A percentile compares a stretch with the other conserved stretches of the same genome.
phyloP scores from a whole-genome alignment of 2,329 filamentous ascomycete species.

The Stachybotrys chartarum region DNA sequence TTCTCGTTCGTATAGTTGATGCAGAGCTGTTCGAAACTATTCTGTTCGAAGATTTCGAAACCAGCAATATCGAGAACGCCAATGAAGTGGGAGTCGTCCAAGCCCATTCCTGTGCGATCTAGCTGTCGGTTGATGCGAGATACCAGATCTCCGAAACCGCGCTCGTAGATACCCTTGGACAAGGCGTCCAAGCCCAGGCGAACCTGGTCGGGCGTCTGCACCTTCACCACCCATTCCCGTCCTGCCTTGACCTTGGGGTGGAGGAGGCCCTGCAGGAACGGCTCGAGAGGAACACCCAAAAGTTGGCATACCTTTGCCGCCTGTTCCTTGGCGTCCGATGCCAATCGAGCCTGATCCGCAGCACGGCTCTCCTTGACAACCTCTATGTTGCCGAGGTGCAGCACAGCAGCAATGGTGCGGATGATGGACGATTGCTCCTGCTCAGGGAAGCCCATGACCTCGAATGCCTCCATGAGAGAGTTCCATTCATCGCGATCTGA shows the following conservation, averaged over 20 bases:
- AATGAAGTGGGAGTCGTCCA: conserved; percentile 92
- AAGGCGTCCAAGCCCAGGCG: conserved; percentile 83
- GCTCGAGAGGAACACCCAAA: conserved; percentile 75
- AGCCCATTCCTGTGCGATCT: conserved; percentile 73
- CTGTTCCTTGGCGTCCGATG: conserved; percentile 65
- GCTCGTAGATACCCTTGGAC: conserved; percentile 95
- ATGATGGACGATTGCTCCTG: conserved; percentile 79
- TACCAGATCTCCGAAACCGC: conserved; percentile 89
- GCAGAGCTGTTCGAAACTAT: conserved; percentile 97
- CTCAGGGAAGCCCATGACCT: conserved; percentile 86
- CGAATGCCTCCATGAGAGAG: conserved; percentile 81
- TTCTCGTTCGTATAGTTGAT: conserved; percentile 99
- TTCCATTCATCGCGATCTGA: conserved; percentile 91
- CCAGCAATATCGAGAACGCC: conserved; percentile 98
- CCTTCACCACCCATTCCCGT: conserved; percentile 97
- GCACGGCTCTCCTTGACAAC: conserved; percentile 87
- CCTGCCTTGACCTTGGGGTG: conserved; percentile 94
- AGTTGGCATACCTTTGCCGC: conserved; percentile 75
- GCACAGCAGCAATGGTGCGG: conserved; percentile 79
- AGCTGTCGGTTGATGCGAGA: conserved; percentile 86
- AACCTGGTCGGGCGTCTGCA: conserved; percentile 95
- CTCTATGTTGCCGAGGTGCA: conserved; percentile 87
- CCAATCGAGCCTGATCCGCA: conserved; percentile 81
- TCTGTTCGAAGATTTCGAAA: conserved; percentile 97
- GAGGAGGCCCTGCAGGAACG: conserved; percentile 80